Conservation (phyloP, 106 monocot genomes). For the Alisma plantagoaquatica region DNA sequence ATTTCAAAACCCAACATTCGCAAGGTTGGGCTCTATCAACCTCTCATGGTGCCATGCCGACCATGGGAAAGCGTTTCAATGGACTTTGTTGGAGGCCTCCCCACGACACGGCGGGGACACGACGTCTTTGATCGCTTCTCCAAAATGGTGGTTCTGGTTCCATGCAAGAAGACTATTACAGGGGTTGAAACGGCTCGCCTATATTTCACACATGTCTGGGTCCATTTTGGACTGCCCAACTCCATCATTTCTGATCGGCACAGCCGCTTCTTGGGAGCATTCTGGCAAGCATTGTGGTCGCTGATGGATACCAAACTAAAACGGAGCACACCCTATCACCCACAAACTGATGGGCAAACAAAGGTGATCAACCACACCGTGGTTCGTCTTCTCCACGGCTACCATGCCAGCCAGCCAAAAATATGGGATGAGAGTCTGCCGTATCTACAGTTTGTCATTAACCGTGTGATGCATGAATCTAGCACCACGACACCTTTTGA, state of each 20-base stretch:
- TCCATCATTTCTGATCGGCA: conserved; percentile 4
- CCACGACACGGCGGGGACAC: neutral
- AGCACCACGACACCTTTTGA: too few relatives aligned
- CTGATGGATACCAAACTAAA: neutral
- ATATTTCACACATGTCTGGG: too few relatives aligned
- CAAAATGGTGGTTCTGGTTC: neutral
- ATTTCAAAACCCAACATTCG: too few relatives aligned
- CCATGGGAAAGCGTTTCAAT: neutral
- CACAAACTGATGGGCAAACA: conserved; percentile 1
- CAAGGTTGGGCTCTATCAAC: neutral
- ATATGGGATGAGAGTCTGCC: conserved; percentile 3
- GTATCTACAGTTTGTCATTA: conserved; percentile 1
- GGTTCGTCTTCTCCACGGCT: neutral
- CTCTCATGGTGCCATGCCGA: too few relatives aligned
- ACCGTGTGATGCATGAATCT: neutral
- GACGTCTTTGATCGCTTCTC: neutral
- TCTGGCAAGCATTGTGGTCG: neutral
- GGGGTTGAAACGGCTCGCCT: too few relatives aligned
- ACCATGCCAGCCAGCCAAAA: neutral
- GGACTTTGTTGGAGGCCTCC: neutral
- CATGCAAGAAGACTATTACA: too few relatives aligned
- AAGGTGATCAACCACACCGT: conserved; percentile 4
- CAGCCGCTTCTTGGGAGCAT: neutral
- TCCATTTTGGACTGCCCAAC: neutral
- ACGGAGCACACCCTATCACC: conserved; percentile 2